Base-by-base conservation (phyloP, 148 eudicot species). In the Talinum fruticosum region DNA sequence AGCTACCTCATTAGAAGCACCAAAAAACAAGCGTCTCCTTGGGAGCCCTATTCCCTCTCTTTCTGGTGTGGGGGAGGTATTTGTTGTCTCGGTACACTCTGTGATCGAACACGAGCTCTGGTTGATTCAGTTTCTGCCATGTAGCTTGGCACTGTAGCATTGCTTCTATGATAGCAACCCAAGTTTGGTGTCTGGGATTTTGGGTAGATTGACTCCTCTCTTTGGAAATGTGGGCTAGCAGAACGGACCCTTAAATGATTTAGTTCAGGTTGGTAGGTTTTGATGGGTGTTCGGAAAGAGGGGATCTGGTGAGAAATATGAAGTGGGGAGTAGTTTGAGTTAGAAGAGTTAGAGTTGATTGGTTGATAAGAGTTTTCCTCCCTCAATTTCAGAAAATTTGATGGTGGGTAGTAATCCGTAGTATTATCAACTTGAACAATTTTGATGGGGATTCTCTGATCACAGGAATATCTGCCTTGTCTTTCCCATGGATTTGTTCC, bases 81-180 rank as follows among this genome's bases (percentile, higher is more conserved):
- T 65, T 87, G 88, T 64, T 87, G 88, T 78, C 95, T 87, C 8
- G 95, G 97, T 26, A 84, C 83, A 74, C 95, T 90, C 2, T 82
- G 84, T 5, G 96, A 88, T 53, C 93, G 76, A 38, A 69, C 70
- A 74, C 96, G 82, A 68, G 97, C 96, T 83, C 76, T 87, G n/a
- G 97, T 86, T 6, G 97, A 89, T 61, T 76, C 92, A 32, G 97
- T 93, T 28, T 90, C 85, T 32, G 85, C 93, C 97, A 93, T 93
- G 81, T 93, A 93, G 75, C 86, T 89, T 1, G 97, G 97, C 78
- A 71, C 10, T 37, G 86, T 16, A 72, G 82, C 13, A 57, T 47
- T 72, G 81, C 71, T 79, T 49, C 74, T 53, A 13, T 54, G 53
- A 61, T 54, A 75, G 44, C 72, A 76, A 18, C 84, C 62, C 24